phyloP scores from a whole-genome alignment of 1,284 basidiomycete species.

The Phylloporus sp. region DNA sequence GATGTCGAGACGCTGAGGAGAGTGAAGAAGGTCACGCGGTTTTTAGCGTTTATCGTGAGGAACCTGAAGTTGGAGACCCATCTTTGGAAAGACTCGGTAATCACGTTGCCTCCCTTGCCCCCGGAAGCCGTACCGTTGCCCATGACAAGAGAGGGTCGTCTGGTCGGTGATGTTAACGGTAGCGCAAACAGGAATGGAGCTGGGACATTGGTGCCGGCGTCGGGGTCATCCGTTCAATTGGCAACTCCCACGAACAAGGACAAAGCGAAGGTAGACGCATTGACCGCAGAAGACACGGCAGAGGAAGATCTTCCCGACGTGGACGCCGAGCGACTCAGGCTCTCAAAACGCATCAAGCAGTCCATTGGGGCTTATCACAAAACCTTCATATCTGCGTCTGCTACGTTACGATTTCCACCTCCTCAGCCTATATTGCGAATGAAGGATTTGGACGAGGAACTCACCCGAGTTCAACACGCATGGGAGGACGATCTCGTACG shows the following conservation, averaged over 20 bases:
- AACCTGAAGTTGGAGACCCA: constrained; percentile 95
- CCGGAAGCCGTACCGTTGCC: constrained; percentile 66
- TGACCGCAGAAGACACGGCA: constrained; percentile 31
- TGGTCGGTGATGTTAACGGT: constrained; percentile 17
- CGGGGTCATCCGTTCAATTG: constrained; percentile 42
- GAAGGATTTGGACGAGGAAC: constrained; percentile 84
- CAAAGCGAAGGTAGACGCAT: constrained; percentile 25
- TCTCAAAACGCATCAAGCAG: constrained; percentile 77
- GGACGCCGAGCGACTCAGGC: constrained; percentile 70
- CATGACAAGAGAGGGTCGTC: constrained; percentile 33
- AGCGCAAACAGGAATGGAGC: constrained; percentile 26
- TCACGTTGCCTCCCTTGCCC: constrained; percentile 77
- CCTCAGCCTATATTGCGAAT: constrained; percentile 87
- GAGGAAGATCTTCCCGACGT: constrained; percentile 71
- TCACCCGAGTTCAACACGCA: constrained; percentile 69
- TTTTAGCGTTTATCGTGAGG: constrained; percentile 90
- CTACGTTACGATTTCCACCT: constrained; percentile 88
- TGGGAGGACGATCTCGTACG: constrained; percentile 88
- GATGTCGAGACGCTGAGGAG: constrained; percentile 81
- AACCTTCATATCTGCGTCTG: constrained; percentile 90
- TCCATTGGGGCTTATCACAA: constrained; percentile 83
- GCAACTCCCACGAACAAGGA: constrained; percentile 35
- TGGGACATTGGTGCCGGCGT: constrained; percentile 34
- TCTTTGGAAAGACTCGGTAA: constrained; percentile 92
- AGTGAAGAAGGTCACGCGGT: constrained; percentile 92